A percentile compares a stretch with the other conserved stretches of the same genome.
These are phyloP conservation scores for Exophiala spinifera DNA, from an alignment of 2,329 filamentous ascomycete genomes.

Conservation along the genomic window DNA sequence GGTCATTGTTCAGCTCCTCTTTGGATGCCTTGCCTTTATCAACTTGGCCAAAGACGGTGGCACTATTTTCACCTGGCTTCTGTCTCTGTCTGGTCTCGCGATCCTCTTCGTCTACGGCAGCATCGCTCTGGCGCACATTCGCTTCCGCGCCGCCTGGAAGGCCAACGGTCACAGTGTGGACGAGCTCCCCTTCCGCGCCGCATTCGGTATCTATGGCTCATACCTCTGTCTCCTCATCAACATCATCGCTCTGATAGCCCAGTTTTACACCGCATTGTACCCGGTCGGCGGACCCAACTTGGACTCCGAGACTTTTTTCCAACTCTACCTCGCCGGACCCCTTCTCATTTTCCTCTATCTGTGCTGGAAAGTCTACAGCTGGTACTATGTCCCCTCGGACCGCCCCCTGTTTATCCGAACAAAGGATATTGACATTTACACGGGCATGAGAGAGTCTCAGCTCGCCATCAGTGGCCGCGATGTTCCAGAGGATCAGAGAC, in stretches of 20 bases:
- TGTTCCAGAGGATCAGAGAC: slow-evolving; percentile 30
- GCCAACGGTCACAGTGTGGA: slow-evolving; percentile 63
- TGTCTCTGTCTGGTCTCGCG: slow-evolving; percentile 69
- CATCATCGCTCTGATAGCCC: slow-evolving; percentile 69
- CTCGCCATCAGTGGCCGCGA: slow-evolving; percentile 30
- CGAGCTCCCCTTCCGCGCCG: slow-evolving; percentile 77
- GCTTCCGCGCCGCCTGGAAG: slow-evolving; percentile 75
- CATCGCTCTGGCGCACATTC: slow-evolving; percentile 62
- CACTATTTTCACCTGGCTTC: slow-evolving; percentile 73
- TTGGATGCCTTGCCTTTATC: slow-evolving; percentile 78
- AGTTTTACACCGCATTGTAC: slow-evolving; percentile 85
- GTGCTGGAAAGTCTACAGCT: slow-evolving; percentile 26
- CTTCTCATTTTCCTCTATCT: slow-evolving; percentile 27
- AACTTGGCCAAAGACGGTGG: slow-evolving; percentile 49
- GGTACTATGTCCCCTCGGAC: slow-evolving; percentile 31
- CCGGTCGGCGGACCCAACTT: slow-evolving; percentile 54
- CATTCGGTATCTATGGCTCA: slow-evolving; percentile 75
- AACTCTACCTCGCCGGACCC: slow-evolving; percentile 28
- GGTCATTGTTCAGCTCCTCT: slow-evolving; percentile 62
- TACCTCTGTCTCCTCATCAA: slow-evolving; percentile 79
- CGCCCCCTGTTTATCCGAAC: slow-evolving; percentile 33
- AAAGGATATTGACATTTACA: slow-evolving; percentile 38
- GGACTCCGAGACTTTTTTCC: slow-evolving; percentile 27
- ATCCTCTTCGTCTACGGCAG: slow-evolving; percentile 68
- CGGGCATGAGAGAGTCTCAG: slow-evolving; percentile 35